Evolutionary conservation across 2,329 filamentous ascomycete species (phyloP).

Genomic region (Chaetothyriales sp.): DNA sequence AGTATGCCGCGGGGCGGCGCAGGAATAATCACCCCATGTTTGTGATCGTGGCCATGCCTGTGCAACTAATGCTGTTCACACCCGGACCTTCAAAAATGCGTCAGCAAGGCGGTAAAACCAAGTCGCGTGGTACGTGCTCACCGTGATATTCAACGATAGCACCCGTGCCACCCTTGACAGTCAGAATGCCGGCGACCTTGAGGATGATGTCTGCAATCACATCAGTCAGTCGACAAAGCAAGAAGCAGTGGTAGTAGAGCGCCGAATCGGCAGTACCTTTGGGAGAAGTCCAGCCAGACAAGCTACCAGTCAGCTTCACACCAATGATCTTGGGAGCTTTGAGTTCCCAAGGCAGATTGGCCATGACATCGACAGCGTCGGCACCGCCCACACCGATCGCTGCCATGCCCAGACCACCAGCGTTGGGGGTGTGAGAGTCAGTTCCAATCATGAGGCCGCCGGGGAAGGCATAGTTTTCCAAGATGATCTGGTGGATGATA

Average conservation of each 20-base stretch:
- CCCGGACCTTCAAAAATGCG: constrained; percentile 44
- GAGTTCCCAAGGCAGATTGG: constrained; percentile 90
- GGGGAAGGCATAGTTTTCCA: constrained; percentile 99
- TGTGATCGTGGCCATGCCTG: constrained; percentile 75
- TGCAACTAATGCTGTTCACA: constrained; percentile 59
- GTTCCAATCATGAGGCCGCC: constrained; percentile 96
- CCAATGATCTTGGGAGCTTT: constrained; percentile 97
- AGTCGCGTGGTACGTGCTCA: constrained; percentile 3
- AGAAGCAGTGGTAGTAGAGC: neutral
- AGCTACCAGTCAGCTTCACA: constrained; percentile 78
- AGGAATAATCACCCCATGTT: constrained; percentile 27
- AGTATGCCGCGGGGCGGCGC: too few relatives aligned
- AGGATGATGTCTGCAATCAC: constrained; percentile 66
- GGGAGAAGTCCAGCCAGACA: constrained; percentile 83
- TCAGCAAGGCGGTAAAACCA: constrained; percentile 1
- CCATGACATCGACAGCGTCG: constrained; percentile 97
- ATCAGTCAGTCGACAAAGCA: constrained; percentile 5
- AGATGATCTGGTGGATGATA: constrained; percentile 97
- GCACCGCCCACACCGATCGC: constrained; percentile 96
- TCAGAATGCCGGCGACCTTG: constrained; percentile 91
- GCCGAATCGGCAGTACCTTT: constrained; percentile 53
- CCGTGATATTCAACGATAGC: constrained; percentile 45
- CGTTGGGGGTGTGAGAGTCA: constrained; percentile 95
- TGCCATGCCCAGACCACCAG: constrained; percentile 72
- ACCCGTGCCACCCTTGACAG: constrained; percentile 90